Evolutionary conservation across 164 flowering plant genomes (phyloP).

Genomic region (Stephania yunnanensis): DNA sequence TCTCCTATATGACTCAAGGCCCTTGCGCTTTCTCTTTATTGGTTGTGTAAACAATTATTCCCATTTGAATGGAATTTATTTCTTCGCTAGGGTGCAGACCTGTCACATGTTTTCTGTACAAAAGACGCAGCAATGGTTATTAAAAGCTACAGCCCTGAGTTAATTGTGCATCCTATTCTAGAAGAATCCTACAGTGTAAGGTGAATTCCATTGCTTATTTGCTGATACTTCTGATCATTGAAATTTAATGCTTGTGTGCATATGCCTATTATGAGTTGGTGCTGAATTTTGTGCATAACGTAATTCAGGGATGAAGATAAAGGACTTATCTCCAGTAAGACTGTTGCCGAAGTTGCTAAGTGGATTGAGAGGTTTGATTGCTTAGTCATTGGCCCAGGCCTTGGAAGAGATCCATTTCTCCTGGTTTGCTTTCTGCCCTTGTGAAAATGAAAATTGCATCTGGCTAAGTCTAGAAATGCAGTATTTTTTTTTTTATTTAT

Average conservation of each 20-base stretch:
- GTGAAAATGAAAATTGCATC: neutral
- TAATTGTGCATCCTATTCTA: conserved; percentile 91
- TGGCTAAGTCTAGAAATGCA: neutral
- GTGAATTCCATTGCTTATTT: conserved; percentile 24
- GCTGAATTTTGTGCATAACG: conserved; percentile 12
- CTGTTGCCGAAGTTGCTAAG: conserved; percentile 75
- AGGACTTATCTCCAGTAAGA: conserved; percentile 33
- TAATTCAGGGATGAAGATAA: conserved; percentile 63
- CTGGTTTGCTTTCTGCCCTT: conserved; percentile 43
- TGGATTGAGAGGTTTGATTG: conserved; percentile 99
- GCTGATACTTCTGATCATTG: neutral
- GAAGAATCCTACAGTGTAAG: conserved; percentile 87
- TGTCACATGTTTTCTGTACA: conserved; percentile 95
- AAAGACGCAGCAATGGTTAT: conserved; percentile 93
- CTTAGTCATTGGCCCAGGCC: conserved; percentile 94
- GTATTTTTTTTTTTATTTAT: neutral
- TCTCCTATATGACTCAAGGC: neutral
- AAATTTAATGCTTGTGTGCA: neutral
- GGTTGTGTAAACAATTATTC: neutral
- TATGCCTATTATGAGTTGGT: neutral
- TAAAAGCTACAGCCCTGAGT: conserved; percentile 94
- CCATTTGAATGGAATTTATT: neutral
- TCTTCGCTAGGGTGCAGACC: conserved; percentile 84
- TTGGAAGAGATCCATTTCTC: conserved; percentile 95
- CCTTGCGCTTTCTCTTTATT: neutral